Evolutionary conservation across 345 rosid genomes (phyloP).

Genomic region (Raphanus raphanistrum): DNA sequence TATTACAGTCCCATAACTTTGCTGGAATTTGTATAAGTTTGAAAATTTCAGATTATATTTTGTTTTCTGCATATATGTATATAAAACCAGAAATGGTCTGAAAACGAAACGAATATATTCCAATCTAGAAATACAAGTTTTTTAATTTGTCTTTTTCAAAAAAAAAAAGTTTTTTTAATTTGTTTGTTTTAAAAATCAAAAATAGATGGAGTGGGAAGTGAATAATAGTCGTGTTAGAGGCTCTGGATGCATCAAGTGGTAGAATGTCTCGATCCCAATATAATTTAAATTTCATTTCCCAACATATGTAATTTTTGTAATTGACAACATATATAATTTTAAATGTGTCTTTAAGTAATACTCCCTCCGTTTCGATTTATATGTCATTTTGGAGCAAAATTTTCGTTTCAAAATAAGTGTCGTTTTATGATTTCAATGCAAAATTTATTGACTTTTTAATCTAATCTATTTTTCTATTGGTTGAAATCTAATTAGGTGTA

Average conservation of each 20-base stretch:
- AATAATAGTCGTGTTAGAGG: slow-evolving; percentile 1
- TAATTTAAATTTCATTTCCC: background rate
- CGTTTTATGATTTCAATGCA: too few relatives aligned
- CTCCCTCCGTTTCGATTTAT: too few relatives aligned
- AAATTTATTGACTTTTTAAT: too few relatives aligned
- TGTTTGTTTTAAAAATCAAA: background rate
- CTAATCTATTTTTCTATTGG: too few relatives aligned
- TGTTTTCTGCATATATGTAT: background rate
- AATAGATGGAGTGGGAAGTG: background rate
- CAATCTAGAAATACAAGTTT: background rate
- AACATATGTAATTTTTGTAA: background rate
- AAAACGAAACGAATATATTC: background rate
- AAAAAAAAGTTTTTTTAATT: background rate
- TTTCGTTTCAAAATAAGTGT: too few relatives aligned
- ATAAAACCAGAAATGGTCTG: background rate
- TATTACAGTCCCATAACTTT: background rate
- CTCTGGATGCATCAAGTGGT: slow-evolving; percentile 22
- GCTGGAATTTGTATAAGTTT: background rate
- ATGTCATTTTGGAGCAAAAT: too few relatives aligned
- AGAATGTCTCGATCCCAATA: slow-evolving; percentile 6
- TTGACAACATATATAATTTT: background rate
- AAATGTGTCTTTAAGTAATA: background rate
- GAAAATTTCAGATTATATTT: background rate
- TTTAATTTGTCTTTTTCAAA: background rate
- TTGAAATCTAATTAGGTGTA: too few relatives aligned